Base-by-base conservation (phyloP, 352 stramenopile genomes). In the Phytopythium chamaehyphon region DNA sequence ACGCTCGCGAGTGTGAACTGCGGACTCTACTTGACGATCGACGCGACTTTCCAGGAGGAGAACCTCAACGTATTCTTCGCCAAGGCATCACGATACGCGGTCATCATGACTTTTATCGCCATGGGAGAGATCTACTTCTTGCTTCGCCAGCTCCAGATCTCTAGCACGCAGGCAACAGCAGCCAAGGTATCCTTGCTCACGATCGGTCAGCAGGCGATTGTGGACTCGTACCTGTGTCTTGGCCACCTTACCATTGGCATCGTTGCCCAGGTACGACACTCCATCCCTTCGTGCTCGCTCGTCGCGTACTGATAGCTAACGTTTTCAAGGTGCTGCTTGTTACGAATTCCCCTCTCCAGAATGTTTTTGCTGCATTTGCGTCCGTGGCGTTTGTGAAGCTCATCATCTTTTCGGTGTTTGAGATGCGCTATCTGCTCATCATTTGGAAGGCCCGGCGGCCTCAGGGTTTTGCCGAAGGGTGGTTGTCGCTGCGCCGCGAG, bases 341-440 rank as follows among this genome's bases (percentile, higher is more conserved):
- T 45, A n/a, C 28, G 19, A 14, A 23, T 19, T n/a, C 11, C 12
- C 18, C 12, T 60, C 31, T 21, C 19, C 72, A 98, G 68, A 93
- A 95, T n/a, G 80, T 99, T 12, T 98, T 98, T 62, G 93, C 90
- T 4, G 86, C 96, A 5, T 98, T 99, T 69, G 93, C 92, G 1
- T 97, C 84, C 23, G 91, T 98, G 26, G 95, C 95, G 6, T 99
- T 99, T 52, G 97, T 98, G 49, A 98, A 99, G 75, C 76, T 98
- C 6, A 88, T 99, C 44, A 98, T 98, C 48, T 99, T 99, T 62
- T 98, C 94, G 36, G 91, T 99, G 36, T 98, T 99, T 60, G 96
- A 99, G 64, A 98, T 99, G 91, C 96, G 97, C 21, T 98, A 98
- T 65, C 76, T 99, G 73, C 76, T 98, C 37, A 94, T 98, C 51